Base-by-base conservation (phyloP, 2,329 filamentous ascomycete genomes). In the Trichoderma semiorbis region DNA sequence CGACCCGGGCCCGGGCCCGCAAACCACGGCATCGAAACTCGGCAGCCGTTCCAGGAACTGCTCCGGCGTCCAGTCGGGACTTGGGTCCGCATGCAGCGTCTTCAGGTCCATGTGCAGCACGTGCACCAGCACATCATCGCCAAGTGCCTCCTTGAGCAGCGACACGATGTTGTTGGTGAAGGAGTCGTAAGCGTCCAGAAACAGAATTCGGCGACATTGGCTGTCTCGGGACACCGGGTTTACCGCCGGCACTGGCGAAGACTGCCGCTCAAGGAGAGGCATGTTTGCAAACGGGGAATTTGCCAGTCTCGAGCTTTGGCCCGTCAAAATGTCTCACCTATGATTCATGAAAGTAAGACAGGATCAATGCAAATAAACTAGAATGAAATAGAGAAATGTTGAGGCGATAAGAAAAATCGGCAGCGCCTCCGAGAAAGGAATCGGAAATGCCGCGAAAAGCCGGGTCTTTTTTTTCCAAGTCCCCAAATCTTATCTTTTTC, bases 141-240 rank as follows among this genome's bases (percentile, higher is more conserved):
- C 83, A 10, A 97, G 86, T 4, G 89, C 86, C 5, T 91, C 89
- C 76, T 92, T 88, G 61, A 98, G 86, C 39, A 97, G 88, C 7
- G 93, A 91, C 68, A 97, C 90, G 77, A 98, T 96, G 83, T 98
- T 98, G 83, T 97, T 95, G 70, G 94, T 93, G 82, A 98, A 99
- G 55, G 95, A 98, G 84, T 99, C 96, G 82, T 97, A 97, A 74
- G 95, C 95, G 81, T 98, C 96, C 75, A 99, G 86, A 82, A 97
- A 97, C 74, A 98, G 89, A 74, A 98, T 92, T 73, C 84, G 84
- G 70, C 74, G 78, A 69, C 72, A 72, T 43, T 26, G 71, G 28
- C 63, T 14, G 57, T 24, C 21, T 30, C 47, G 18, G 11, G 7
- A 7, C 11, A 2, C 55, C 21, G n/a, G 24, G 39, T 21, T 47